These are phyloP conservation scores for Scleromitrula shiraiana DNA, from an alignment of 2,329 filamentous ascomycete genomes.

Conservation along the genomic window DNA sequence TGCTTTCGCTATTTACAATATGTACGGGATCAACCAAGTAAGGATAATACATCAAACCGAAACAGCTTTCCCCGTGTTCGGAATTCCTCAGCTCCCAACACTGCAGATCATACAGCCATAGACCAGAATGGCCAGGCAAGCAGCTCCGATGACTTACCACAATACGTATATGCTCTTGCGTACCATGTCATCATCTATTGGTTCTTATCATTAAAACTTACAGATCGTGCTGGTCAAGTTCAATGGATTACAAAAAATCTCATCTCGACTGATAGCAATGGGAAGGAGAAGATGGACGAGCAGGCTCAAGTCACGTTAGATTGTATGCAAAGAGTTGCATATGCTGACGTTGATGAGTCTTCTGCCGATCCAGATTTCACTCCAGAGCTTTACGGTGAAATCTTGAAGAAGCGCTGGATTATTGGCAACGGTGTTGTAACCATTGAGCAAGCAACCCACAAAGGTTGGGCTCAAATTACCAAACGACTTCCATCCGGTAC, in stretches of 20 bases:
- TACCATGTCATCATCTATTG: conserved; percentile 96
- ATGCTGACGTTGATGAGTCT: conserved; percentile 76
- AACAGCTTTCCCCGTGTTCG: conserved; percentile 32
- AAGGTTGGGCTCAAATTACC: conserved; percentile 62
- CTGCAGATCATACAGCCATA: conserved; percentile 34
- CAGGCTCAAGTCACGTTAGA: conserved; percentile 91
- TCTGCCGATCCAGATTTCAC: conserved; percentile 58
- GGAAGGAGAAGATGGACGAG: conserved; percentile 73
- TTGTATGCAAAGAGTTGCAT: conserved; percentile 85
- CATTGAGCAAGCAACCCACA: conserved; percentile 59
- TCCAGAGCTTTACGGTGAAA: conserved; percentile 54
- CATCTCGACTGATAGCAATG: conserved; percentile 65
- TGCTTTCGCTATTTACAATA: conserved; percentile 91
- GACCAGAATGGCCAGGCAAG: conserved; percentile 33
- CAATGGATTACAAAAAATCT: conserved; percentile 86
- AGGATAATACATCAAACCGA: conserved; percentile 25
- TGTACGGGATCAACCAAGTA: conserved; percentile 56
- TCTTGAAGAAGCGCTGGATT: conserved; percentile 61
- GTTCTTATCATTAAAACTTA: conserved; percentile 84
- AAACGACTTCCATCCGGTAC: conserved; percentile 65
- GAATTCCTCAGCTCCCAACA: conserved; percentile 14
- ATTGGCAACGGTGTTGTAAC: conserved; percentile 68
- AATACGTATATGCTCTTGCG: conserved; percentile 88
- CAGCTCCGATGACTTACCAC: conserved; percentile 67
- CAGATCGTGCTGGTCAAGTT: conserved; percentile 76